Evolutionary conservation across 2,329 filamentous ascomycete species (phyloP).

Genomic region (Xylaria sp.): DNA sequence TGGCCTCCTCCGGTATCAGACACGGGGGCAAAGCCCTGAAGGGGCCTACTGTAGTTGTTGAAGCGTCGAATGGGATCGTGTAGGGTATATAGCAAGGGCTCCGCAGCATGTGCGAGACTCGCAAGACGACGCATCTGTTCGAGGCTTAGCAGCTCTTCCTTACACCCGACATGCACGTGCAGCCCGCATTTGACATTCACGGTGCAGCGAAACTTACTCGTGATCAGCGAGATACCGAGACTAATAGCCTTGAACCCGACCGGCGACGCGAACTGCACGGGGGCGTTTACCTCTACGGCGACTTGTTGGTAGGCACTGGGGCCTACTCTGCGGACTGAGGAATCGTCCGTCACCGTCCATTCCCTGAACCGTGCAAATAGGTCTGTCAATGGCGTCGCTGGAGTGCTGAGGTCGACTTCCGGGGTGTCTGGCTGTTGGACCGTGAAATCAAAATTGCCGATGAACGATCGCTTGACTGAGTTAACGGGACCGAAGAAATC

Average conservation of each 20-base stretch:
- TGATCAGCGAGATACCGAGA: slow-evolving; percentile 13
- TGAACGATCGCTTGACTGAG: too few relatives aligned
- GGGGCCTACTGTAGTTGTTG: slow-evolving; percentile 10
- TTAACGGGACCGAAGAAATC: neutral
- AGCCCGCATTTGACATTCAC: slow-evolving; percentile 28
- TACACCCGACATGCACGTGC: slow-evolving; percentile 35
- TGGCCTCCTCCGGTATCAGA: neutral
- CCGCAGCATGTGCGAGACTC: slow-evolving; percentile 27
- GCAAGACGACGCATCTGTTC: slow-evolving; percentile 26
- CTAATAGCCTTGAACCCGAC: slow-evolving; percentile 20
- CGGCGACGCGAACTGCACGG: slow-evolving; percentile 19
- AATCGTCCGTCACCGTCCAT: neutral
- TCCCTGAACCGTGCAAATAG: neutral
- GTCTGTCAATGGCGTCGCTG: too few relatives aligned
- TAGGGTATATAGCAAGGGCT: slow-evolving; percentile 29
- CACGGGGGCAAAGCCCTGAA: slow-evolving; percentile 18
- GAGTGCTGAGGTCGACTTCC: too few relatives aligned
- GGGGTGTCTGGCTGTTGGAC: too few relatives aligned
- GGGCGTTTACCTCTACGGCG: slow-evolving; percentile 25
- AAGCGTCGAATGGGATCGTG: slow-evolving; percentile 21
- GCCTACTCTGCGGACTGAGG: neutral
- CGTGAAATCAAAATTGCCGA: too few relatives aligned
- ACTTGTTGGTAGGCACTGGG: neutral
- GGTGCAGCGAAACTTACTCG: slow-evolving; percentile 13
- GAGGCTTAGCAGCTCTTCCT: slow-evolving; percentile 16